phyloP scores from a whole-genome alignment of 1,284 basidiomycete species.

The Irpex sp. region DNA sequence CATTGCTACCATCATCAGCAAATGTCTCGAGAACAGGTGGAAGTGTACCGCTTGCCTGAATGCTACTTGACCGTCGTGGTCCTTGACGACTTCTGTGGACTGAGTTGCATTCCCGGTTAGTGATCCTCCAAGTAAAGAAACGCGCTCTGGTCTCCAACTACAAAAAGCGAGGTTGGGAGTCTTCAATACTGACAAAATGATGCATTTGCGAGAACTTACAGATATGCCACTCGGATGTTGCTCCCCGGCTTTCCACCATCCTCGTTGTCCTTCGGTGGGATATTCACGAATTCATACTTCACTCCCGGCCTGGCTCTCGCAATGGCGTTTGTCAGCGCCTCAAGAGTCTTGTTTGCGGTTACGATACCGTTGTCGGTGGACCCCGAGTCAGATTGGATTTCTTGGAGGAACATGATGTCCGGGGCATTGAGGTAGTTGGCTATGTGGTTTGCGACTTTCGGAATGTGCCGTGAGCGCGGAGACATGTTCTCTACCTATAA shows the following conservation, averaged over 20 bases:
- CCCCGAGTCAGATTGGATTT: conserved; percentile 65
- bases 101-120: conserved; percentile 23
- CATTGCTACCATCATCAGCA: neutral
- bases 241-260: conserved; percentile 66
- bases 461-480: conserved; percentile 46
- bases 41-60: conserved; percentile 13
- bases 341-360: conserved; percentile 50
- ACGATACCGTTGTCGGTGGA: conserved; percentile 52
- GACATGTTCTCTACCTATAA: conserved; percentile 56
- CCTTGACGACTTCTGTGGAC: conserved; percentile 15
- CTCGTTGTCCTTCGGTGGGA: conserved; percentile 49
- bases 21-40: neutral
- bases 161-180: neutral
- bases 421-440: conserved; percentile 48
- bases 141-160: conserved; percentile 26
- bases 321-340: conserved; percentile 49
- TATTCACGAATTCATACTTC: conserved; percentile 45
- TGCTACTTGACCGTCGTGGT: conserved; percentile 17
- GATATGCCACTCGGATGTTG: conserved; percentile 59
- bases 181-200: neutral
- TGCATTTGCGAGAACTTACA: conserved; percentile 30
- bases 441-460: conserved; percentile 53
- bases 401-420: conserved; percentile 63
- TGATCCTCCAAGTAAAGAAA: conserved; percentile 23
- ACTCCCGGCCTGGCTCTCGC: conserved; percentile 32